Evolutionary conservation across 768 basidiomycete species (phyloP).

Genomic region (Termitomyces sp.): DNA sequence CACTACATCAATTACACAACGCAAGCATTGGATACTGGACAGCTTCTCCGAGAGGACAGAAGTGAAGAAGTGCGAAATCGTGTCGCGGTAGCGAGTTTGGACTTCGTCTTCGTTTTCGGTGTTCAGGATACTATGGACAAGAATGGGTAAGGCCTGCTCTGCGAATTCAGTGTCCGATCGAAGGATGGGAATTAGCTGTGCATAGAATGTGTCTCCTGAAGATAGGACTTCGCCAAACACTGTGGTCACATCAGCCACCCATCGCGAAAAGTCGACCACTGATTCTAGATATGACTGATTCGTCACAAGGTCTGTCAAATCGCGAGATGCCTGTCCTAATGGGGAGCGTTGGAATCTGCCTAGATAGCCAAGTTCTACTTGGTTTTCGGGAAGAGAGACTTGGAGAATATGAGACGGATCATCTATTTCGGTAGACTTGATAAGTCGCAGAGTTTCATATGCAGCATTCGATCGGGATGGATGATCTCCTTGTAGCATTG

Average conservation of each 20-base stretch:
- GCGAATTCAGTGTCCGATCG: conserved; percentile 54
- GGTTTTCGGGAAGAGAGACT: conserved; percentile 34
- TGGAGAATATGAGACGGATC: conserved; percentile 21
- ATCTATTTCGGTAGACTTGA: conserved; percentile 40
- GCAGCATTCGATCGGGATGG: conserved; percentile 50
- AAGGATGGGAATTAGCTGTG: conserved; percentile 61
- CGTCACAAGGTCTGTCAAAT: conserved; percentile 36
- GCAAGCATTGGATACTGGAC: conserved; percentile 40
- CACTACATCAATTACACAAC: conserved; percentile 68
- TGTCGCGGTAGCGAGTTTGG: conserved; percentile 22
- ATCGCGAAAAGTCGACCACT: conserved; percentile 50
- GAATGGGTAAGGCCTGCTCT: conserved; percentile 63
- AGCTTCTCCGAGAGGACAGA: conserved; percentile 40
- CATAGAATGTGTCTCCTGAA: conserved; percentile 56
- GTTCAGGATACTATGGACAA: conserved; percentile 68
- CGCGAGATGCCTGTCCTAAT: conserved; percentile 24
- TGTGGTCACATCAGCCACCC: conserved; percentile 59
- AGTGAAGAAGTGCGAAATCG: conserved; percentile 56
- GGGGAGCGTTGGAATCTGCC: conserved; percentile 39
- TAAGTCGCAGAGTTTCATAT: conserved; percentile 61
- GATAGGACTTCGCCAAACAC: conserved; percentile 61
- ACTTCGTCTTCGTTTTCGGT: conserved; percentile 18
- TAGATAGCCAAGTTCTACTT: conserved; percentile 46
- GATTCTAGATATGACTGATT: conserved; percentile 31
- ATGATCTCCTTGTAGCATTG: conserved; percentile 53